Evolutionary conservation across 495 filamentous ascomycete species (phyloP).

Genomic region (Tirmania nivea): DNA sequence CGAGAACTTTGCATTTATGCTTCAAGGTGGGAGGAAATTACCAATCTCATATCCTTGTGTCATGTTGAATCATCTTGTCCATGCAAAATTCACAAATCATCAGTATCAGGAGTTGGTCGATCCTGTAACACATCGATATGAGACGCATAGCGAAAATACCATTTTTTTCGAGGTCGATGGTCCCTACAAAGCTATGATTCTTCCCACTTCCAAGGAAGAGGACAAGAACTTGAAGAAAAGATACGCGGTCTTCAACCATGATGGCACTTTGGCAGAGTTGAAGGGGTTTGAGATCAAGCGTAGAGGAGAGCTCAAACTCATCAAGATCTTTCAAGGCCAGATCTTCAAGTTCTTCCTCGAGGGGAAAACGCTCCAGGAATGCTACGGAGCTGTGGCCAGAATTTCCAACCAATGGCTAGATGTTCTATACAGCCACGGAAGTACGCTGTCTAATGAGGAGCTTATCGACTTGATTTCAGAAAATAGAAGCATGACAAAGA

Average conservation of each 20-base stretch:
- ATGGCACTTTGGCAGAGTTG: conserved; percentile 85
- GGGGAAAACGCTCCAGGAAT: conserved; percentile 63
- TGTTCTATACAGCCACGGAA: conserved; percentile 66
- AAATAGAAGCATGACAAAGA: conserved; percentile 93
- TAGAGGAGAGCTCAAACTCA: conserved; percentile 92
- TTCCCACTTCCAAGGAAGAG: conserved; percentile 94
- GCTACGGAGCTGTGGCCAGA: conserved; percentile 76
- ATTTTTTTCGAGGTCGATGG: conserved; percentile 99
- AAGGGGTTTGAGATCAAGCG: conserved; percentile 98
- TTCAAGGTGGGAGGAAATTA: conserved; percentile 88
- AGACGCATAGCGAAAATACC: conserved; percentile 90
- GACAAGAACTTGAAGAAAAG: conserved; percentile 99
- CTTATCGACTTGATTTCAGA: conserved; percentile 97
- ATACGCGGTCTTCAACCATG: conserved; percentile 97
- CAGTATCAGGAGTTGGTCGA: conserved; percentile 85
- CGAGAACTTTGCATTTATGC: conserved; percentile 83
- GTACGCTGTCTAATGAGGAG: conserved; percentile 82
- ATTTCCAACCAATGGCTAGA: conserved; percentile 95
- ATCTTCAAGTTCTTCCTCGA: conserved; percentile 99
- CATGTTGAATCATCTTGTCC: conserved; percentile 97
- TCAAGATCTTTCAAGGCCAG: conserved; percentile 98
- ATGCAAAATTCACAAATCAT: conserved; percentile 85
- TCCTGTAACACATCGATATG: conserved; percentile 59
- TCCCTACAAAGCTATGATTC: conserved; percentile 89
- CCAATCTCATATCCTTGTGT: conserved; percentile 94